A percentile compares a stretch with the other conserved stretches of the same genome.
Conservation (phyloP, 345 rosid genomes). For the Kandelia obovata region DNA sequence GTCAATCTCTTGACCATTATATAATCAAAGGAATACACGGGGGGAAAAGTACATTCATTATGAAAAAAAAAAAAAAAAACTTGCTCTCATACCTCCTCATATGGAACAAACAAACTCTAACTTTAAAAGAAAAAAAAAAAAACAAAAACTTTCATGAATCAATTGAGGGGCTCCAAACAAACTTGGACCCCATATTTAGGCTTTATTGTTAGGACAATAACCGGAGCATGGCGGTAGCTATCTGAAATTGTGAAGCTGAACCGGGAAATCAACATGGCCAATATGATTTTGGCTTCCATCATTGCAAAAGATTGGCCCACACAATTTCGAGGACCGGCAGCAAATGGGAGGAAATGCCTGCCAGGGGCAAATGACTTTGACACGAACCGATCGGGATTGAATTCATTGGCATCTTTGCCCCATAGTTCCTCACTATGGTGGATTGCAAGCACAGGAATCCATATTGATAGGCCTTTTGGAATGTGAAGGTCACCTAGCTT, state of each 20-base stretch:
- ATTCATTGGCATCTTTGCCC: slow-evolving; percentile 86
- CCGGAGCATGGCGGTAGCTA: slow-evolving; percentile 69
- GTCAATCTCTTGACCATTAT: background rate
- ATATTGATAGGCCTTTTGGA: slow-evolving; percentile 86
- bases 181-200: slow-evolving; percentile 82
- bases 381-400: slow-evolving; percentile 75
- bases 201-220: slow-evolving; percentile 63
- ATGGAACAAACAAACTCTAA: background rate
- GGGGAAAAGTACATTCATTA: background rate
- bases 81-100: background rate
- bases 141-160: background rate
- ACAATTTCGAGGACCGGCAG: slow-evolving; percentile 79
- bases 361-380: slow-evolving; percentile 41
- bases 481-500: slow-evolving; percentile 68
- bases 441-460: slow-evolving; percentile 93
- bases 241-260: slow-evolving; percentile 56
- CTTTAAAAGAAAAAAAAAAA: background rate
- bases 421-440: slow-evolving; percentile 82
- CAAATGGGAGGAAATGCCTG: slow-evolving; percentile 73
- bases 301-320: slow-evolving; percentile 72
- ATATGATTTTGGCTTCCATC: slow-evolving; percentile 80
- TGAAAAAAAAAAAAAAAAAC: background rate
- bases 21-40: background rate
- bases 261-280: slow-evolving; percentile 61
- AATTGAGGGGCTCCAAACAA: slow-evolving; percentile 41